Evolutionary conservation across 352 stramenopile genomes (phyloP).

Genomic region (Pythium guiyangense): DNA sequence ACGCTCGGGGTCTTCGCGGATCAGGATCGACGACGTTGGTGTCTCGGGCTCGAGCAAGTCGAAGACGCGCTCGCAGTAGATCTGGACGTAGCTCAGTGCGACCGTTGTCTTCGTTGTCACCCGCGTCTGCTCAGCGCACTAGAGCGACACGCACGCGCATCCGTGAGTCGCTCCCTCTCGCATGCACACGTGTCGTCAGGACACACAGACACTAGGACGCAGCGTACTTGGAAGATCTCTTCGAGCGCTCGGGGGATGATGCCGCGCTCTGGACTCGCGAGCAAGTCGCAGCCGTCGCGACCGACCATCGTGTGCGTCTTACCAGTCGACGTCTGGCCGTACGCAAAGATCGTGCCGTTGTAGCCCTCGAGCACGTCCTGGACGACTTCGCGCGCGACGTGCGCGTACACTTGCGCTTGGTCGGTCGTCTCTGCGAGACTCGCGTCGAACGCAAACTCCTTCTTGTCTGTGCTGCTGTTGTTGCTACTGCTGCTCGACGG

Average conservation of each 20-base stretch:
- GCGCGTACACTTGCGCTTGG: slow-evolving; percentile 50
- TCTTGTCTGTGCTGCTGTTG: slow-evolving; percentile 22
- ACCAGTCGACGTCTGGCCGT: slow-evolving; percentile 58
- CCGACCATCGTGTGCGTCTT: slow-evolving; percentile 77
- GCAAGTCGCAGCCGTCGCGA: slow-evolving; percentile 19
- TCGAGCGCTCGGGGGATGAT: slow-evolving; percentile 60
- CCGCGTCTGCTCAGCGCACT: slow-evolving; percentile 23
- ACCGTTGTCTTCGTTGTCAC: slow-evolving; percentile 36
- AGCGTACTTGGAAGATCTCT: slow-evolving; percentile 48
- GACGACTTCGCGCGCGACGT: slow-evolving; percentile 46
- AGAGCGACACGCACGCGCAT: not conserved
- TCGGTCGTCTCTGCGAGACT: slow-evolving; percentile 30
- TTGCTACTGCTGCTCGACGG: slow-evolving; percentile 4
- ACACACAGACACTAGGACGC: not conserved
- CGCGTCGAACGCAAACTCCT: slow-evolving; percentile 59
- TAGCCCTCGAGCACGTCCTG: slow-evolving; percentile 60
- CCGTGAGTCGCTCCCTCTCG: not conserved
- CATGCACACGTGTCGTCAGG: not conserved
- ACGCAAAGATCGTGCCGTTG: slow-evolving; percentile 66
- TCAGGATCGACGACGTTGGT: slow-evolving; percentile 35
- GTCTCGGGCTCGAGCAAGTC: slow-evolving; percentile 53
- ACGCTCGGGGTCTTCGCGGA: slow-evolving; percentile 56
- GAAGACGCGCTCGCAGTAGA: slow-evolving; percentile 79
- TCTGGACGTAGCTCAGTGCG: slow-evolving; percentile 69
- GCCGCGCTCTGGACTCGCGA: slow-evolving; percentile 30